A percentile compares a stretch with the other conserved stretches of the same genome.
Evolutionary conservation across 2,329 filamentous ascomycete species (phyloP).

Genomic region (Didymella lethalis): DNA sequence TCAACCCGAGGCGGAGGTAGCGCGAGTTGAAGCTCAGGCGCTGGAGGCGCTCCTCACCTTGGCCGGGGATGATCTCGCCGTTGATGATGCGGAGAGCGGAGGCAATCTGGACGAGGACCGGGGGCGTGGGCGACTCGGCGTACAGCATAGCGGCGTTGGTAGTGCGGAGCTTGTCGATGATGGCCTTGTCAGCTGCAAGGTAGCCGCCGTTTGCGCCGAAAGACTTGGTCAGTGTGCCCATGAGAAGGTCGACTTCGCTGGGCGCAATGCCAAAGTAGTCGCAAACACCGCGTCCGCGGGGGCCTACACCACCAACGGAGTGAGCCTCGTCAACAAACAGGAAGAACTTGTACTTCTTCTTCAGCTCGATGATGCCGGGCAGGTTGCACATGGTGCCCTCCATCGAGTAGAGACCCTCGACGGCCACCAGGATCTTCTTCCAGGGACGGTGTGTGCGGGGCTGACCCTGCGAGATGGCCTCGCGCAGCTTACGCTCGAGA

Average conservation of each 20-base stretch:
- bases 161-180: constrained; percentile 89
- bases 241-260: constrained; percentile 88
- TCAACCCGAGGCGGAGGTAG: constrained; percentile 95
- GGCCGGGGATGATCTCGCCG: constrained; percentile 85
- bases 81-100: constrained; percentile 87
- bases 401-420: constrained; percentile 99
- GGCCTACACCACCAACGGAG: constrained; percentile 91
- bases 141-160: constrained; percentile 87
- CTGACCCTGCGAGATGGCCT: constrained; percentile 94
- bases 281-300: constrained; percentile 88
- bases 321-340: constrained; percentile 97
- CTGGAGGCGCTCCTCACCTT: constrained; percentile 94
- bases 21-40: constrained; percentile 97
- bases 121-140: constrained; percentile 86
- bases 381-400: constrained; percentile 98
- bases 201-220: constrained; percentile 99
- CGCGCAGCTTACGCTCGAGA: constrained; percentile 84
- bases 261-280: constrained; percentile 96
- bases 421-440: constrained; percentile 98
- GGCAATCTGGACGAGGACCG: constrained; percentile 89
- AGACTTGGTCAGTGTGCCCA: constrained; percentile 98
- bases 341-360: constrained; percentile 96
- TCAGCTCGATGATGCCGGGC: constrained; percentile 84
- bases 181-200: constrained; percentile 84
- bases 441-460: constrained; percentile 97